A percentile compares a stretch with the other conserved stretches of the same genome.
These are phyloP conservation scores for Ceratocystis eucalypticola DNA, from an alignment of 2,329 filamentous ascomycete species.

Conservation along the genomic window DNA sequence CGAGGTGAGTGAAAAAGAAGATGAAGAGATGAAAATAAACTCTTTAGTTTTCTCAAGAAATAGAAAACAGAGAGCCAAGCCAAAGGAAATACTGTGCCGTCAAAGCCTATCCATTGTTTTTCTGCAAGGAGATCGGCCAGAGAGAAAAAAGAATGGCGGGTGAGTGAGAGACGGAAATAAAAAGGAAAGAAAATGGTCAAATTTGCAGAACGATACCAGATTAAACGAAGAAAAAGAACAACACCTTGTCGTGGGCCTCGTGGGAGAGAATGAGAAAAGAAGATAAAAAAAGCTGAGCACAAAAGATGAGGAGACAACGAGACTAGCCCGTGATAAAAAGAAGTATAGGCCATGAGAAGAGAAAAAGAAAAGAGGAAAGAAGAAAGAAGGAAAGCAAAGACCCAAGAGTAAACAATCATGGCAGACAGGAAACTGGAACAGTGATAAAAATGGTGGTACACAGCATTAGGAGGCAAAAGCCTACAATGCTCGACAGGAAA, in stretches of 20 bases:
- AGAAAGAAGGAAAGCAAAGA: slow-evolving; percentile 1
- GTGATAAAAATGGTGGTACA: slow-evolving; percentile 12
- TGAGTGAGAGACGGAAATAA: slow-evolving; percentile 5
- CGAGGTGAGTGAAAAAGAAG: background rate
- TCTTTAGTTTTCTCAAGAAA: background rate
- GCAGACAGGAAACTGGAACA: slow-evolving; percentile 9
- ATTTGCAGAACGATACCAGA: slow-evolving; percentile 9
- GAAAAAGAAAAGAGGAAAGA: background rate
- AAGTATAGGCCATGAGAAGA: slow-evolving; percentile 4
- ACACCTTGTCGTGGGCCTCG: slow-evolving; percentile 1
- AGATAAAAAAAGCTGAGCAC: background rate
- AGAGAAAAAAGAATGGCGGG: background rate
- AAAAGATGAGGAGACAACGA: background rate
- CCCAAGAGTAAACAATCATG: slow-evolving; percentile 5
- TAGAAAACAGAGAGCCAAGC: background rate
- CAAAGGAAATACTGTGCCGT: background rate
- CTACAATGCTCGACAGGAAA: background rate
- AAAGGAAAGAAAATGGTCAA: background rate
- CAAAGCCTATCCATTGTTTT: background rate
- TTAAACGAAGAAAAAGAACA: slow-evolving; percentile 5
- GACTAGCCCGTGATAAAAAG: background rate
- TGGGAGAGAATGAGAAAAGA: background rate
- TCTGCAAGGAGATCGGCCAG: background rate
- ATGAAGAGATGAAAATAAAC: background rate
- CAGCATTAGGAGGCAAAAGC: background rate